Conservation (phyloP, 345 rosid species). For the Geranium brycei region DNA sequence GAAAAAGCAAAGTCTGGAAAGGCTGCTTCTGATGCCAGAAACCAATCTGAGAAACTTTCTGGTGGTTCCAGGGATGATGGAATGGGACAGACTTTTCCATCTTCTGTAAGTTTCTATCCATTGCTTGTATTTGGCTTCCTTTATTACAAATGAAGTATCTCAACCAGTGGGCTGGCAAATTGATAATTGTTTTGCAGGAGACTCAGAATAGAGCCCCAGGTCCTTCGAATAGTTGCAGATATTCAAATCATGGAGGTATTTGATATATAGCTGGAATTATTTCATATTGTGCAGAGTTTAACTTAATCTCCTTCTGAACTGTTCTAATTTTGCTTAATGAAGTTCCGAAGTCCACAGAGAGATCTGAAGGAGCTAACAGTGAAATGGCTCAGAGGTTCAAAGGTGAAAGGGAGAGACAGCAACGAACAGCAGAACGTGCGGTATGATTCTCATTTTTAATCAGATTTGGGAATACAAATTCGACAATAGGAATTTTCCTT, state of each 20-base stretch:
- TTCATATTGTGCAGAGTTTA: neutral
- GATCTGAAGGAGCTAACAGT: constrained; percentile 25
- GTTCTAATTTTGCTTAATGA: constrained; percentile 14
- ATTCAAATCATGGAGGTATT: constrained; percentile 39
- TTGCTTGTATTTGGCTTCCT: neutral
- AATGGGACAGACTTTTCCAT: constrained; percentile 23
- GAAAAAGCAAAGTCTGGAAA: constrained; percentile 72
- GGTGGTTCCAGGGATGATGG: constrained; percentile 34
- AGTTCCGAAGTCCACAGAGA: constrained; percentile 21
- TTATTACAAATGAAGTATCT: constrained; percentile 4
- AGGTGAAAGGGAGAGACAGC: constrained; percentile 66
- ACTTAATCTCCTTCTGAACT: neutral
- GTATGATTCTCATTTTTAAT: constrained; percentile 28
- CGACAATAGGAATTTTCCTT: neutral
- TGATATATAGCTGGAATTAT: neutral
- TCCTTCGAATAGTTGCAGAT: constrained; percentile 25
- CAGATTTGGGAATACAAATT: neutral
- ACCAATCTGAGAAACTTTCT: constrained; percentile 36
- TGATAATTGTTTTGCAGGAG: constrained; percentile 37
- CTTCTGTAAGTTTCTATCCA: constrained; percentile 31
- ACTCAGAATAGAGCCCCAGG: constrained; percentile 32
- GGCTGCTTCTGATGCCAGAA: constrained; percentile 31
- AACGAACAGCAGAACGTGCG: constrained; percentile 69
- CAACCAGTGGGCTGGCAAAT: constrained; percentile 1
- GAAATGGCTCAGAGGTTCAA: constrained; percentile 56